phyloP scores from a whole-genome alignment of 2,329 filamentous ascomycete genomes.

The Oidium heveae region DNA sequence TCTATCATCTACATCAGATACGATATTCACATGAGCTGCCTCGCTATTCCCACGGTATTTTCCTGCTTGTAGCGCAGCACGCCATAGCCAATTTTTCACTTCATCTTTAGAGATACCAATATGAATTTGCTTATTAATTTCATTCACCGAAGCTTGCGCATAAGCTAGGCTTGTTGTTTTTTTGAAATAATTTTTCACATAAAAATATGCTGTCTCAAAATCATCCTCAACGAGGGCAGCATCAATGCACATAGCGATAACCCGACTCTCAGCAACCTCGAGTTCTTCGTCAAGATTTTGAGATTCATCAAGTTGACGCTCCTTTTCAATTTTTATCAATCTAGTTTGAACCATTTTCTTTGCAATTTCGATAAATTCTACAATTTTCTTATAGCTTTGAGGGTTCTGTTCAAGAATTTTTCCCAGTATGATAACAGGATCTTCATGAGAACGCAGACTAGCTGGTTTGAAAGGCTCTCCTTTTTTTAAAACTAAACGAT shows the following conservation, averaged over 20 bases:
- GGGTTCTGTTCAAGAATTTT: constrained; percentile 55
- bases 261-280: constrained; percentile 31
- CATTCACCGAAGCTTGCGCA: constrained; percentile 2
- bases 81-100: constrained; percentile 49
- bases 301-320: background rate
- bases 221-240: constrained; percentile 51
- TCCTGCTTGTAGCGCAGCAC: constrained; percentile 53
- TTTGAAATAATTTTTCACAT: constrained; percentile 45
- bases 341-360: constrained; percentile 38
- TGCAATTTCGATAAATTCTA: constrained; percentile 46
- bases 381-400: constrained; percentile 47
- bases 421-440: constrained; percentile 46
- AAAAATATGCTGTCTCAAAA: constrained; percentile 72
- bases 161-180: constrained; percentile 13
- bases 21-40: constrained; percentile 30
- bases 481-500: constrained; percentile 53
- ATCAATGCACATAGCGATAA: constrained; percentile 60
- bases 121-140: background rate
- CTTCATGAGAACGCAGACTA: constrained; percentile 48
- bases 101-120: constrained; percentile 6
- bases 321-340: constrained; percentile 13
- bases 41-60: constrained; percentile 35
- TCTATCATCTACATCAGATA: constrained; percentile 17
- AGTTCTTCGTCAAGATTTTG: background rate
- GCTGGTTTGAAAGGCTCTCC: constrained; percentile 61